phyloP scores from a whole-genome alignment of 805 yeast species.

The Sungouiozyma intestinalis region DNA sequence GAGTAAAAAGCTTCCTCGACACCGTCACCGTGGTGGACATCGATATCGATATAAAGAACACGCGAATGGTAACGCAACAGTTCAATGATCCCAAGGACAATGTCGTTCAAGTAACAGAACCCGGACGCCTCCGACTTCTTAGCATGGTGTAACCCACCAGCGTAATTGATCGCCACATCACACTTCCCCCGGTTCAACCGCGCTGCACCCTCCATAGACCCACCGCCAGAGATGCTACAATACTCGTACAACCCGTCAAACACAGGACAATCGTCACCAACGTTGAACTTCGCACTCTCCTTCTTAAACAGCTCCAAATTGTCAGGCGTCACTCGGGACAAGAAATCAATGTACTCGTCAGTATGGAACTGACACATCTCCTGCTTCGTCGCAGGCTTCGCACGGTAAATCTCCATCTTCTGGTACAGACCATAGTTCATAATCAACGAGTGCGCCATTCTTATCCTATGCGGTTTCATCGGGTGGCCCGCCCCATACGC shows the following conservation, averaged over 20 bases:
- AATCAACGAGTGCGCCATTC: slow-evolving; percentile 95
- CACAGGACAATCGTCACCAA: slow-evolving; percentile 91
- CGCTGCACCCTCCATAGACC: slow-evolving; percentile 86
- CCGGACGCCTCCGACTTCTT: slow-evolving; percentile 92
- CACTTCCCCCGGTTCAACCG: slow-evolving; percentile 76
- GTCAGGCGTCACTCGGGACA: slow-evolving; percentile 85
- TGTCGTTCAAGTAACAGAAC: slow-evolving; percentile 90
- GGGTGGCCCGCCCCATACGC: slow-evolving; percentile 99
- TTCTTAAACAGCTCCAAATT: slow-evolving; percentile 77
- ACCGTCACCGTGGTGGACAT: slow-evolving; percentile 96
- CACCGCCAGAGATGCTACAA: slow-evolving; percentile 83
- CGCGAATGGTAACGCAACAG: slow-evolving; percentile 82
- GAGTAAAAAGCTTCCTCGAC: slow-evolving; percentile 95
- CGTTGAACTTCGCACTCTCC: slow-evolving; percentile 81
- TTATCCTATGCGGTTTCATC: slow-evolving; percentile 97
- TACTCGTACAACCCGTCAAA: slow-evolving; percentile 93
- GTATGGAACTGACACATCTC: slow-evolving; percentile 98
- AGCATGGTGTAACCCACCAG: slow-evolving; percentile 96
- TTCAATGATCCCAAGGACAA: slow-evolving; percentile 79
- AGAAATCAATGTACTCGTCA: slow-evolving; percentile 90
- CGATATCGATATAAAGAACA: slow-evolving; percentile 87
- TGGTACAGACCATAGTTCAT: slow-evolving; percentile 96
- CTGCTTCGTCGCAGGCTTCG: slow-evolving; percentile 95
- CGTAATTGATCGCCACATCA: slow-evolving; percentile 92
- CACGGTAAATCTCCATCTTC: slow-evolving; percentile 94